A percentile compares a stretch with the other conserved stretches of the same genome.
phyloP scores from a whole-genome alignment of 2,329 filamentous ascomycete genomes.

The Penicillium italicum region DNA sequence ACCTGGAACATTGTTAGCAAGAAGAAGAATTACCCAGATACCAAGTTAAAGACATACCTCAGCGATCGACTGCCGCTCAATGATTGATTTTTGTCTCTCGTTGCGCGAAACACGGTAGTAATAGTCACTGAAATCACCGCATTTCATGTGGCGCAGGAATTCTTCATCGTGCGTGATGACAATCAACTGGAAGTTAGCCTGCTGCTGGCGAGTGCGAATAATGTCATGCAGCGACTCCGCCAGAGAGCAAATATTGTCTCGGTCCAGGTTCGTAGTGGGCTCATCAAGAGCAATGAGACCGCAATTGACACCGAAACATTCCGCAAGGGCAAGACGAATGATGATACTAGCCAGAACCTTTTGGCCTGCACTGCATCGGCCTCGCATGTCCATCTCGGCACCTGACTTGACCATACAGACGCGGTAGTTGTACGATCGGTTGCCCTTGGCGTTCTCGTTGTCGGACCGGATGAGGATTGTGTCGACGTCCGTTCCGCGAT shows the following conservation, averaged over 20 bases:
- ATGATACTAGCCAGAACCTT: slow-evolving; percentile 97
- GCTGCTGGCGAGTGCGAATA: slow-evolving; percentile 75
- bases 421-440: slow-evolving; percentile 91
- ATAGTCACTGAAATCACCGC: slow-evolving; percentile 84
- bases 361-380: slow-evolving; percentile 92
- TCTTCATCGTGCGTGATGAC: slow-evolving; percentile 99
- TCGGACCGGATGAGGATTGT: slow-evolving; percentile 94
- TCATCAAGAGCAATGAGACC: slow-evolving; percentile 96
- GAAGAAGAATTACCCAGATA: neutral
- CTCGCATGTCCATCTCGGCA: slow-evolving; percentile 98
- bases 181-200: slow-evolving; percentile 95
- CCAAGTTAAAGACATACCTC: slow-evolving; percentile 38
- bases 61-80: slow-evolving; percentile 61
- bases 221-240: slow-evolving; percentile 82
- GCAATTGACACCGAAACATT: slow-evolving; percentile 94
- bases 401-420: slow-evolving; percentile 97
- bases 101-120: slow-evolving; percentile 86
- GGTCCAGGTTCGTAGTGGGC: slow-evolving; percentile 93
- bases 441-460: slow-evolving; percentile 69
- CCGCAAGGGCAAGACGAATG: slow-evolving; percentile 90
- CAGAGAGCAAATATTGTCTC: slow-evolving; percentile 87
- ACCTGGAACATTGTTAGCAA: slow-evolving; percentile 16
- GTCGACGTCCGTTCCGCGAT: slow-evolving; percentile 95
- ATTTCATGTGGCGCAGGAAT: slow-evolving; percentile 89
- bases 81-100: slow-evolving; percentile 80